Conservation (phyloP, 768 basidiomycete genomes). For the Gymnopilus dilepis region DNA sequence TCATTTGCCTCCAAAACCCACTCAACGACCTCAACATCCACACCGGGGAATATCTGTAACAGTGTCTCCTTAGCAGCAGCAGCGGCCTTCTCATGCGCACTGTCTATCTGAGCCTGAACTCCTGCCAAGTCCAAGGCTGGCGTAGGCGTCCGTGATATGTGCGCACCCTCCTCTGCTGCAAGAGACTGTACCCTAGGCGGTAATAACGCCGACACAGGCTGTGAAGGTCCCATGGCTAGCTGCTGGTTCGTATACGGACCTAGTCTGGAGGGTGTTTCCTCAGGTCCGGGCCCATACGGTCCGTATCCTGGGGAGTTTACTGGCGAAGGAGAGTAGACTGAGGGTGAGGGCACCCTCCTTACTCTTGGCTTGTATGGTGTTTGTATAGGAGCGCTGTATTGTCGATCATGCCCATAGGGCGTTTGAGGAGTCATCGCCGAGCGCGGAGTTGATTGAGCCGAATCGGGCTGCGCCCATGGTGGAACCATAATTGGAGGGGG, state of each 20-base stretch:
- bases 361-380: constrained; percentile 82
- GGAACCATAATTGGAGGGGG: constrained; percentile 32
- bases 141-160: constrained; percentile 72
- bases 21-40: constrained; percentile 85
- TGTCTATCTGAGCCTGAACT: constrained; percentile 79
- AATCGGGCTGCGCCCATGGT: constrained; percentile 48
- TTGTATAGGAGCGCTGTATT: constrained; percentile 46
- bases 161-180: constrained; percentile 35
- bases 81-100: constrained; percentile 73
- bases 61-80: constrained; percentile 78
- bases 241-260: constrained; percentile 54
- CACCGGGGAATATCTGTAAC: constrained; percentile 84
- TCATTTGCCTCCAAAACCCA: constrained; percentile 90
- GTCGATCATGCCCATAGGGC: constrained; percentile 38
- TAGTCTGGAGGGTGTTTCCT: constrained; percentile 58
- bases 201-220: constrained; percentile 40
- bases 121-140: constrained; percentile 72
- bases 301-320: constrained; percentile 40
- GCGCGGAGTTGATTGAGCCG: constrained; percentile 25
- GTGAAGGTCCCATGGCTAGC: constrained; percentile 55
- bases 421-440: constrained; percentile 45
- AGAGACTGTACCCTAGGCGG: constrained; percentile 53
- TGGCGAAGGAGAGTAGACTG: constrained; percentile 38
- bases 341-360: constrained; percentile 54
- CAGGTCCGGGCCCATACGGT: constrained; percentile 33